Percentiles rank a stretch among this genome's conserved stretches.
These are phyloP conservation scores for Pseudocercospora macadamiae DNA, from an alignment of 2,329 filamentous ascomycete species.

Conservation along the genomic window DNA sequence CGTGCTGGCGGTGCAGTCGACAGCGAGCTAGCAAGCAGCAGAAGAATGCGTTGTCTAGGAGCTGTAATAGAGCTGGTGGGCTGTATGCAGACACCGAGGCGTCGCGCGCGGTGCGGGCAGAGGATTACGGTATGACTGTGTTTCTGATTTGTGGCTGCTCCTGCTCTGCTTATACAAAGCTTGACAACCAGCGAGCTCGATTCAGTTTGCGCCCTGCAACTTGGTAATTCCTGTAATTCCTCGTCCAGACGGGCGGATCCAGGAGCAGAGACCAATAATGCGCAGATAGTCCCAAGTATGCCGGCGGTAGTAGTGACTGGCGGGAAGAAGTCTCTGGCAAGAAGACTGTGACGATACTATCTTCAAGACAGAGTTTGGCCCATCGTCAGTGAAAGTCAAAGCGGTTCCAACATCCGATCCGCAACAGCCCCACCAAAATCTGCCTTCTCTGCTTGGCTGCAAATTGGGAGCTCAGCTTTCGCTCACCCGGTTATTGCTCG, in stretches of 20 bases:
- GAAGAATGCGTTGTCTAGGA: background rate
- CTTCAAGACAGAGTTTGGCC: background rate
- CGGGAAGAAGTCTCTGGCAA: background rate
- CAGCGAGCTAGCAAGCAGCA: background rate
- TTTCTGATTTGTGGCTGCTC: background rate
- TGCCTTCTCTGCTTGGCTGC: too few relatives aligned
- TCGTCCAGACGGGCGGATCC: background rate
- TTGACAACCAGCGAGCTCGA: background rate
- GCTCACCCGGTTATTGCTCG: background rate
- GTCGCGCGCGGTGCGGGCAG: background rate
- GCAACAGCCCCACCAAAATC: background rate
- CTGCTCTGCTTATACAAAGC: background rate
- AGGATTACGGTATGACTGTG: slow-evolving; percentile 1
- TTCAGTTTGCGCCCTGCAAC: background rate
- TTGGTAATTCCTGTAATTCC: too few relatives aligned
- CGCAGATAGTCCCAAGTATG: background rate
- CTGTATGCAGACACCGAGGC: background rate
- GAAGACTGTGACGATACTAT: too few relatives aligned
- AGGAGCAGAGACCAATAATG: background rate
- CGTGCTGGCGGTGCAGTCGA: background rate
- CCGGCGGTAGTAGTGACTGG: background rate
- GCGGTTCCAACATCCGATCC: background rate
- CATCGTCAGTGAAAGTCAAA: background rate
- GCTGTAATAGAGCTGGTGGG: background rate
- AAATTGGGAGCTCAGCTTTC: background rate